phyloP scores from a whole-genome alignment of 179 eudicot species.

The Vitellaria paradoxa region DNA sequence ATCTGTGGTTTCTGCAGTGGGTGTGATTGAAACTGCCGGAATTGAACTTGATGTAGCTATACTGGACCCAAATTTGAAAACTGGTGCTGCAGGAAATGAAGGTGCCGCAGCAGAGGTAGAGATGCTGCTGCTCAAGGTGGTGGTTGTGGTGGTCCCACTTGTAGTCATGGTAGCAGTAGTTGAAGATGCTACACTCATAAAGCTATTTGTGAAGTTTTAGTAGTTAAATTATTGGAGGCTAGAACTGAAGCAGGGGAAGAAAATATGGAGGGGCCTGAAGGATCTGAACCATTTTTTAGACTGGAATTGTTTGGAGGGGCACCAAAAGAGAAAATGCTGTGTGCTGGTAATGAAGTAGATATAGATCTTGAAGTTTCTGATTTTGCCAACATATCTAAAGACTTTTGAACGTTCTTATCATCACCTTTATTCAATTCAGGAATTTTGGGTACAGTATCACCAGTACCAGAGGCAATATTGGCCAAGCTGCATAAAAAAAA shows the following conservation, averaged over 20 bases:
- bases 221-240: constrained; percentile 15
- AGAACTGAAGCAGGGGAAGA: constrained; percentile 19
- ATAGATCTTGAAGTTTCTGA: constrained; percentile 17
- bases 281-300: constrained; percentile 32
- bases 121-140: neutral
- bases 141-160: neutral
- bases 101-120: constrained; percentile 8
- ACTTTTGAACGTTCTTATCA: constrained; percentile 20
- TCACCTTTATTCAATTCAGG: constrained; percentile 26
- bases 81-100: constrained; percentile 24
- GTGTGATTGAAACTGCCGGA: constrained; percentile 23
- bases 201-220: constrained; percentile 16
- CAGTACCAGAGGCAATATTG: constrained; percentile 21
- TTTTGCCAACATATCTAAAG: constrained; percentile 16
- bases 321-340: constrained; percentile 22
- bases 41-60: constrained; percentile 23
- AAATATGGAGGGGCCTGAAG: constrained; percentile 25
- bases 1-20: constrained; percentile 30
- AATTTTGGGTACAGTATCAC: constrained; percentile 18
- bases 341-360: constrained; percentile 22
- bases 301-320: constrained; percentile 19
- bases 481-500: constrained; percentile 28
- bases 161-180: constrained; percentile 8
- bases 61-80: constrained; percentile 30
- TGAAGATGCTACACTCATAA: constrained; percentile 19